Percentiles rank a stretch among this genome's conserved stretches.
These are phyloP conservation scores for Linnemannia schmuckeri DNA, from an alignment of 192 early-diverging fungal species.

Conservation along the genomic window DNA sequence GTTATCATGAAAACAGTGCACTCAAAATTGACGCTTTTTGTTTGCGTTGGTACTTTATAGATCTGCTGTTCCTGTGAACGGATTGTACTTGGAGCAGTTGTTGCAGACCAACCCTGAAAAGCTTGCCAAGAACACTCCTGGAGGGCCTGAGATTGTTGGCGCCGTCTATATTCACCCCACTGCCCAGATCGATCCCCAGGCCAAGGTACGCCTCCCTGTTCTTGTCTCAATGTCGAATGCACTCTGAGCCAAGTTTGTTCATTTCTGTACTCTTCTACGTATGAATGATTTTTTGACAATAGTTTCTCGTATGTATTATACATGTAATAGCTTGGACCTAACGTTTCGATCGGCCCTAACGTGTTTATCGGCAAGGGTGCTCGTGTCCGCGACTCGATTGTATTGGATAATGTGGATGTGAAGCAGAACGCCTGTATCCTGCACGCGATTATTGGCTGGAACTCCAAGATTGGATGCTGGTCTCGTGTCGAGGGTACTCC, in stretches of 20 bases:
- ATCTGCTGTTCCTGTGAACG: slow-evolving; percentile 95
- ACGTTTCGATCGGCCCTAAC: slow-evolving; percentile 95
- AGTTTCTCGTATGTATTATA: not conserved
- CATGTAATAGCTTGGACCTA: slow-evolving; percentile 84
- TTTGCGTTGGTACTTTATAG: slow-evolving; percentile 35
- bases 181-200: slow-evolving; percentile 92
- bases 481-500: slow-evolving; percentile 92
- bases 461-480: slow-evolving; percentile 94
- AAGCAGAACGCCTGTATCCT: slow-evolving; percentile 91
- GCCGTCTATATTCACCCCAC: slow-evolving; percentile 97
- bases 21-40: not conserved
- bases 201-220: slow-evolving; percentile 65
- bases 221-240: not conserved
- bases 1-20: not conserved
- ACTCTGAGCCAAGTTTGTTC: too few relatives aligned
- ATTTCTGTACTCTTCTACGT: not conserved
- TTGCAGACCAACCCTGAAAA: slow-evolving; percentile 72
- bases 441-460: slow-evolving; percentile 94
- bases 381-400: slow-evolving; percentile 93
- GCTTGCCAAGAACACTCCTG: slow-evolving; percentile 65
- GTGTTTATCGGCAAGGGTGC: slow-evolving; percentile 90
- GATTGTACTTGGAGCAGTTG: slow-evolving; percentile 90
- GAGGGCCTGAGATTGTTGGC: slow-evolving; percentile 85
- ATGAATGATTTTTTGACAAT: not conserved
- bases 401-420: slow-evolving; percentile 93